phyloP scores from a whole-genome alignment of 2,329 filamentous ascomycete genomes.

The Claviceps purpurea region DNA sequence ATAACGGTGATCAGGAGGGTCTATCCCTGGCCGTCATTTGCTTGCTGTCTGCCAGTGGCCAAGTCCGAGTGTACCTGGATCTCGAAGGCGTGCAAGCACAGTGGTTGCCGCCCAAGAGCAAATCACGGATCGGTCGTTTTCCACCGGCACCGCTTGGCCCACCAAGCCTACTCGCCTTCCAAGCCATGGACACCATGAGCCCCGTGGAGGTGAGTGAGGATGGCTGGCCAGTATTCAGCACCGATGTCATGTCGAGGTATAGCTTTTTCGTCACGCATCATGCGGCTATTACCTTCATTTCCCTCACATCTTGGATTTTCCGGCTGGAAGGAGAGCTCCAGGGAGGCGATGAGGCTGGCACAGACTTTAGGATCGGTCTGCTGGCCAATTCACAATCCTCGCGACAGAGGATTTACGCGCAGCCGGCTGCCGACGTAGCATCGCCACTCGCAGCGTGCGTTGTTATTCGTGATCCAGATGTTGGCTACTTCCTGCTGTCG shows the following conservation, averaged over 20 bases:
- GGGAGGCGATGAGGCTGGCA: constrained; percentile 41
- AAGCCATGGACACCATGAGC: constrained; percentile 47
- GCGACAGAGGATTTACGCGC: constrained; percentile 44
- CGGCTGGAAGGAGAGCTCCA: constrained; percentile 48
- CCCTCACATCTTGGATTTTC: constrained; percentile 49
- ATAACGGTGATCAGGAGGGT: constrained; percentile 43
- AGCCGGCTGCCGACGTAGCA: constrained; percentile 30
- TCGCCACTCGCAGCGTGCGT: constrained; percentile 40
- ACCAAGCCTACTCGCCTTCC: constrained; percentile 44
- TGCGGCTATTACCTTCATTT: constrained; percentile 45
- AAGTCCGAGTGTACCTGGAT: constrained; percentile 48
- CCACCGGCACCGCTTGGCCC: constrained; percentile 23
- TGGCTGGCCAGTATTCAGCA: constrained; percentile 50
- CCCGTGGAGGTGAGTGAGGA: constrained; percentile 40
- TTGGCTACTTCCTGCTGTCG: constrained; percentile 50
- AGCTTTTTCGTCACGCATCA: constrained; percentile 50
- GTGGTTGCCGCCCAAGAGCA: constrained; percentile 47
- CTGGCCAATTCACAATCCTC: constrained; percentile 45
- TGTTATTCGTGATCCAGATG: constrained; percentile 44
- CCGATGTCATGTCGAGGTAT: constrained; percentile 48
- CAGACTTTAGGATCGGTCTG: constrained; percentile 48
- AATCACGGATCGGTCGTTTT: constrained; percentile 30
- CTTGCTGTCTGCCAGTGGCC: constrained; percentile 46
- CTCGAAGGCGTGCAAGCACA: constrained; percentile 50
- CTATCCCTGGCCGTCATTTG: constrained; percentile 47